Evolutionary conservation across 2,329 filamentous ascomycete species (phyloP), one percentile per base, ranked within the genome.

Genomic region (Ophiostoma australiae): DNA sequence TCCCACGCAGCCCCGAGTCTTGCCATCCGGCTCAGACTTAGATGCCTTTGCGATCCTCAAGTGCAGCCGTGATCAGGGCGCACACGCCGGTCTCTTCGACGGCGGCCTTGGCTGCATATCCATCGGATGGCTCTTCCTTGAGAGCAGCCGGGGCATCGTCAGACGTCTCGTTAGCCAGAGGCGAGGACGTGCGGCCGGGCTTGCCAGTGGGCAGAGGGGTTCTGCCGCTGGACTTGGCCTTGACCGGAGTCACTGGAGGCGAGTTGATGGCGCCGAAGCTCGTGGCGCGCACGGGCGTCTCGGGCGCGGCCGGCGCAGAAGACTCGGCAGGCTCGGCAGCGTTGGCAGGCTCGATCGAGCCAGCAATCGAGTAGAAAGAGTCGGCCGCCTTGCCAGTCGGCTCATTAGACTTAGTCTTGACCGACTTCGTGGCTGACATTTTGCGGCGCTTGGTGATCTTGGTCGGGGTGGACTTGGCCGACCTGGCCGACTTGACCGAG

Each of bases 371-470:
- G 37, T 39, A 10, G 20, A 44, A 44, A 44, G 44, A 48, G 44
- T 48, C 44, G 44, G 44, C 1, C 20, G n/a, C 44, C 44, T 48
- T 17, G 2, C 10, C 5, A 13, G 6, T 39, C 37, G 20, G 15
- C 44, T 48, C 44, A 27, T 58, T 10, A 31, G 52, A 27, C n/a
- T 23, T n/a, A 4, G 52, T 23, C 23, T 23, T 27, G 20, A 27
- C 58, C 58, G 31, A 33, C 13, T n/a, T 13, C 27, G 41, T 31
- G 6, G 66, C 41, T 3, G 66, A 41, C 3, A 33, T 65, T 33
- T 65, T 65, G 35, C 65, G 35, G 20, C 35, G 66, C 41, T 70
- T 70, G 27, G 39, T 55, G 61, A 31, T 58, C 67, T 66, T 66
- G 58, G 58, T 15, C 20, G 44, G 41, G 5, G 31, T 65, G 17